Evolutionary conservation across 805 yeast species (phyloP), one percentile per base, ranked within the genome.

Genomic region (Yamadazyma endophytica): DNA sequence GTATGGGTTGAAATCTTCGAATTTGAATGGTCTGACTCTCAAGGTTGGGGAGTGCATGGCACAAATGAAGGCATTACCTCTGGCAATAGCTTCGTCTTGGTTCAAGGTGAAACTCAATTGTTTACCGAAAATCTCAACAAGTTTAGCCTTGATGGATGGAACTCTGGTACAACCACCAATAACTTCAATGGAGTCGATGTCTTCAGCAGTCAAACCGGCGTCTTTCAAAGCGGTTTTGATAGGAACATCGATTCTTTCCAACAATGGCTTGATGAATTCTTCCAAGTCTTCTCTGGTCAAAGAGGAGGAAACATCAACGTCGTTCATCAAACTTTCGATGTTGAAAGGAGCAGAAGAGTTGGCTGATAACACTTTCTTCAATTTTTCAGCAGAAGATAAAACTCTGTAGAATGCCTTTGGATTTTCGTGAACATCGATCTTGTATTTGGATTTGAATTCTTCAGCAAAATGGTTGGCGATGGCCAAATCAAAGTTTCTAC

Each of bases 91-190:
- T 75, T 92, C 99, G 60, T 92, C 99, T 71, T 89, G 97, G 77
- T 92, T 92, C 68, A 94, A 78, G 49, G 97, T 94, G 73, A 84
- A 83, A 24, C 96, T 85, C 58, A 92, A 73, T 51, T 70, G 81
- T 70, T 84, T 84, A 61, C 85, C 85, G 59, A 92, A 87, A 45
- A 84, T 72, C 56, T 81, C 84, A 49, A 82, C 49, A 49, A 92
- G 74, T 56, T 76, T 82, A 49, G 80, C 75, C 76, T 92, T 92
- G 59, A 92, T 72, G 34, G 84, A 68, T 59, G 99, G 99, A 46
- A 92, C 95, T 76, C 99, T 88, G 49, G 97, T 85, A 61, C 95
- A 84, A 50, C 99, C 99, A 70, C 99, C 99, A 57, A 92, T 82
- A 39, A 92, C 79, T 71, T 92, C 99, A 47, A 92, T 81, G 32